Evolutionary conservation across 805 yeast genomes (phyloP).

Genomic region (Yamadazyma scolyti): DNA sequence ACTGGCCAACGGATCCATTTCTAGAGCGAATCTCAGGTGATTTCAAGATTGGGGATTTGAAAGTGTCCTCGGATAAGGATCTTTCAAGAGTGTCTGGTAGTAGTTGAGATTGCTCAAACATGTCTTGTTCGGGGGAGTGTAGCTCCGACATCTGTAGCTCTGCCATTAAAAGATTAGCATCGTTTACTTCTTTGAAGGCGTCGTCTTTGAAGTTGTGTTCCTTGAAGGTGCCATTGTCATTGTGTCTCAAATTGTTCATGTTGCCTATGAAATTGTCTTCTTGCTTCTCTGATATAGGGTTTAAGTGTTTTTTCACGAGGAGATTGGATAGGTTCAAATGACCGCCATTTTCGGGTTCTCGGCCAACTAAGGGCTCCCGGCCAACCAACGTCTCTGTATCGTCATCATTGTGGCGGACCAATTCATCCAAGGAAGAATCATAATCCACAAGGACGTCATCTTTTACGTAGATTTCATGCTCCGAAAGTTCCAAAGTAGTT

Average conservation of each 20-base stretch:
- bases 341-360: too few relatives aligned
- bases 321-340: conserved; percentile 1
- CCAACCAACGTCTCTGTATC: too few relatives aligned
- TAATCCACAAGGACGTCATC: conserved; percentile 6
- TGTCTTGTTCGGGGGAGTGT: conserved; percentile 1
- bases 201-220: background rate
- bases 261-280: conserved; percentile 18
- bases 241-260: conserved; percentile 26
- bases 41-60: conserved; percentile 1
- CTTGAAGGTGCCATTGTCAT: conserved; percentile 15
- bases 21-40: background rate
- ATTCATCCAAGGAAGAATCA: background rate
- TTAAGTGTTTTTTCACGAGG: conserved; percentile 1
- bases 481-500: conserved; percentile 15
- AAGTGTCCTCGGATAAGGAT: background rate
- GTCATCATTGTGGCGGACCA: too few relatives aligned
- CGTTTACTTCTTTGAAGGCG: background rate
- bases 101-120: background rate
- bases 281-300: conserved; percentile 1
- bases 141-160: background rate
- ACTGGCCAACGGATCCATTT: too few relatives aligned
- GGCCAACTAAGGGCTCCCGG: too few relatives aligned
- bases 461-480: conserved; percentile 9
- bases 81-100: conserved; percentile 1
- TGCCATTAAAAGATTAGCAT: conserved; percentile 1